Evolutionary conservation across 1,139 yeast genomes (phyloP).

Genomic region (Debaryomycetaceae sp.): DNA sequence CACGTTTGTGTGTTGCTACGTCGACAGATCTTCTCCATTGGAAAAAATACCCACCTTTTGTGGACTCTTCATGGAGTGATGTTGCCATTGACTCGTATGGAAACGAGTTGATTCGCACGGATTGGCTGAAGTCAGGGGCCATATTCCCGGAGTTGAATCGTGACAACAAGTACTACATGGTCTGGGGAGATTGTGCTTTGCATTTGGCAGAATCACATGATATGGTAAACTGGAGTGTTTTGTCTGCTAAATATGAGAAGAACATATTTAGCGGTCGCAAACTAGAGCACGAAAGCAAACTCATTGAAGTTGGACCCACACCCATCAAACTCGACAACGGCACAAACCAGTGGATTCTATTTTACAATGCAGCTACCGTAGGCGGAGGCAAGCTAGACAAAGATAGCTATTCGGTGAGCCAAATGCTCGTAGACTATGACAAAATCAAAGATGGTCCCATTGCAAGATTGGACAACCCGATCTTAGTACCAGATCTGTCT

Average conservation of each 20-base stretch:
- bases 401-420: constrained; percentile 36
- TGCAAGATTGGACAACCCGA: constrained; percentile 37
- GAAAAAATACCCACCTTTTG: constrained; percentile 39
- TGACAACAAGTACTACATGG: constrained; percentile 42
- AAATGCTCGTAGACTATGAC: constrained; percentile 45
- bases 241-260: constrained; percentile 17
- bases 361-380: constrained; percentile 41
- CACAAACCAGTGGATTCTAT: constrained; percentile 34
- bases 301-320: constrained; percentile 45
- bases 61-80: constrained; percentile 33
- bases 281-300: constrained; percentile 32
- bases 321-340: constrained; percentile 35
- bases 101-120: constrained; percentile 21
- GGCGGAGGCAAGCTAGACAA: constrained; percentile 30
- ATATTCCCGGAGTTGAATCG: constrained; percentile 31
- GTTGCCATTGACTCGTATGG: constrained; percentile 26
- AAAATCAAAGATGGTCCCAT: constrained; percentile 33
- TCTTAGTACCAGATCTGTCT: constrained; percentile 32
- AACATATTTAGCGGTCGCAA: constrained; percentile 29
- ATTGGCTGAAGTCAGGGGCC: constrained; percentile 48
- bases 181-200: constrained; percentile 44
- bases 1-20: constrained; percentile 43
- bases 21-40: constrained; percentile 38
- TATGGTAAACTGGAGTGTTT: constrained; percentile 32
- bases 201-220: constrained; percentile 38